Conservation (phyloP, 2,329 filamentous ascomycete genomes). For the Cordyceps pruinosa region DNA sequence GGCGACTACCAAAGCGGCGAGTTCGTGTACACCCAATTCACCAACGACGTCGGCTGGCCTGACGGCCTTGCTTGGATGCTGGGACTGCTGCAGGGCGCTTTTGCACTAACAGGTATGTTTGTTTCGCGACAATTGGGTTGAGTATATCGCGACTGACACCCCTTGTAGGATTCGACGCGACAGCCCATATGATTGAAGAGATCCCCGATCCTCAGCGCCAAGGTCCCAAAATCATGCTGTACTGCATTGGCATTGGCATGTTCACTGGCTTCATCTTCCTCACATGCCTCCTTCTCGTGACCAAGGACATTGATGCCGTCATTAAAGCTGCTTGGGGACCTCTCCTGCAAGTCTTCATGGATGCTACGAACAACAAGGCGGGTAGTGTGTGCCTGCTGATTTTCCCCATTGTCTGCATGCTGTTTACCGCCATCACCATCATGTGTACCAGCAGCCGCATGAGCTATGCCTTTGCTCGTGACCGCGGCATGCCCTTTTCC, state of each 20-base stretch:
- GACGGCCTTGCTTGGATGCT: slow-evolving; percentile 55
- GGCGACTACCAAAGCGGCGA: slow-evolving; percentile 56
- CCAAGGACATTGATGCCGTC: slow-evolving; percentile 49
- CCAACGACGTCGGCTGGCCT: slow-evolving; percentile 64
- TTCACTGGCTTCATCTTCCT: slow-evolving; percentile 57
- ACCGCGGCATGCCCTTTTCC: slow-evolving; percentile 59
- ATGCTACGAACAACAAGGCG: slow-evolving; percentile 54
- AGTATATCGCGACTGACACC: not conserved
- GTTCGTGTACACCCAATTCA: slow-evolving; percentile 61
- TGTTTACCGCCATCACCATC: slow-evolving; percentile 56
- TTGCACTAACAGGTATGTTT: slow-evolving; percentile 34
- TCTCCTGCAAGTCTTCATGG: slow-evolving; percentile 54
- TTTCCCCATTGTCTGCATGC: slow-evolving; percentile 56
- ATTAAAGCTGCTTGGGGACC: slow-evolving; percentile 50
- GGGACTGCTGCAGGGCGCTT: slow-evolving; percentile 46
- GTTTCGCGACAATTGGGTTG: not conserved
- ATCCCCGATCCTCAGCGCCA: slow-evolving; percentile 51
- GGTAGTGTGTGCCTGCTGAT: slow-evolving; percentile 58
- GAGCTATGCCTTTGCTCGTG: slow-evolving; percentile 58
- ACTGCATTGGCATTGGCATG: slow-evolving; percentile 56
- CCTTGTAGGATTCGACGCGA: slow-evolving; percentile 38
- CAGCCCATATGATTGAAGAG: slow-evolving; percentile 48
- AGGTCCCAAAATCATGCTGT: slow-evolving; percentile 61
- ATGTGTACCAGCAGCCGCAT: slow-evolving; percentile 61
- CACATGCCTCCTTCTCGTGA: slow-evolving; percentile 55